These are phyloP conservation scores for Tanacetum coccineum DNA, from an alignment of 129 eudicot species.

Conservation along the genomic window DNA sequence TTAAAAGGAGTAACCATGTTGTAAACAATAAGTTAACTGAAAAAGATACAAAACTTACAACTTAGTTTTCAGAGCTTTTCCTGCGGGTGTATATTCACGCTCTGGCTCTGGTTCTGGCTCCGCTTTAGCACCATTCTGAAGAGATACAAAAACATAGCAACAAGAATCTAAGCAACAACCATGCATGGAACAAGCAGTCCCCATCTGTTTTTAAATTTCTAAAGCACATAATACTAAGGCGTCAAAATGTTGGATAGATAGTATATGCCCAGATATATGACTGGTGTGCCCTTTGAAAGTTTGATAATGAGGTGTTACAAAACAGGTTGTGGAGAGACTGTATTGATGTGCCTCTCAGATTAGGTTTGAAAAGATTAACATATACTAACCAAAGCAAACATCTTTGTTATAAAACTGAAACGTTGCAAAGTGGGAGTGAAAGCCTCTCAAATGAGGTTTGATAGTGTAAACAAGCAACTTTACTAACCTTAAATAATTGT, in stretches of 20 bases:
- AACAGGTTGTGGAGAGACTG: too few relatives aligned
- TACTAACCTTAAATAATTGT: not conserved
- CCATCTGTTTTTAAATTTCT: too few relatives aligned
- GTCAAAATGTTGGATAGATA: not conserved
- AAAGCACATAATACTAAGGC: constrained; percentile 2
- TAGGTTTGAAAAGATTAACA: too few relatives aligned
- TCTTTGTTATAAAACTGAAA: too few relatives aligned
- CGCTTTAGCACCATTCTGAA: constrained; percentile 60
- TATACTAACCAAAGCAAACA: too few relatives aligned
- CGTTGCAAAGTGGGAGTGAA: not conserved
- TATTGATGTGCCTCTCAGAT: too few relatives aligned
- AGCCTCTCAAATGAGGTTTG: not conserved
- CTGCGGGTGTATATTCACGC: constrained; percentile 78
- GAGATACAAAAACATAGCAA: not conserved
- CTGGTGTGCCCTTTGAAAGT: not conserved
- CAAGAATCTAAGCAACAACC: not conserved
- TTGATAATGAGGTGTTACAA: too few relatives aligned
- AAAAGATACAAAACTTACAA: constrained; percentile 52
- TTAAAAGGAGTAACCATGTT: too few relatives aligned
- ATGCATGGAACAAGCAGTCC: not conserved
- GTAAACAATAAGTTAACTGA: not conserved
- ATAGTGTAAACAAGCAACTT: not conserved
- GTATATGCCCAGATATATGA: constrained; percentile 6
- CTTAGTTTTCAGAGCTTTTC: constrained; percentile 73
- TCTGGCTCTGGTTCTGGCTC: constrained; percentile 64